Evolutionary conservation across 1,284 basidiomycete genomes (phyloP), one percentile per base, ranked within the genome.

Genomic region (Sparassis latifolia): DNA sequence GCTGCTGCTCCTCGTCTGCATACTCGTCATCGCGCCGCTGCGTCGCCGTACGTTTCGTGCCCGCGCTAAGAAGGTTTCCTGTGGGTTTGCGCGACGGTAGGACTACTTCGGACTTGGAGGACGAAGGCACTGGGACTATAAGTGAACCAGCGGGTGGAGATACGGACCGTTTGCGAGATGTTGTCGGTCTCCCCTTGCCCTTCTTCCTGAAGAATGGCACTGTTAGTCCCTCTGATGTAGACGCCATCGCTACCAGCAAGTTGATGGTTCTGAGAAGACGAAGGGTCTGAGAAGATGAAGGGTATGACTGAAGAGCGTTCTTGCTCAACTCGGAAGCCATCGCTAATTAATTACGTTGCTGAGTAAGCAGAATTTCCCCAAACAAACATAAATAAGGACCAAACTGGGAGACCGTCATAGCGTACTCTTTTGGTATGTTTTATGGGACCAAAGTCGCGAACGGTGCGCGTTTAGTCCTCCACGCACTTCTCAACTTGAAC

Each of bases 191-290:
- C 4, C 81, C 74, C 59, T 84, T 87, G 38, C 84, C 83, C 69
- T 92, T 94, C 69, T 92, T 94, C 69, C 88, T 94, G 75, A 95
- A 92, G 68, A 92, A 87, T 7, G 91, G 86, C 0, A 92, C 84
- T 44, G 74, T 79, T 5, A 77, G 59, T 51, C 69, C 60, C 52
- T 70, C 68, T 20, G 20, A 20, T 30, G 66, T 57, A 31, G 75
- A 71, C 10, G 70, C 65, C 63, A 78, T 73, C 33, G 20, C 4
- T 28, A 5, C 28, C 7, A 1, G 4, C 20, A 20, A 20, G 20
- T 20, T 20, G 20, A 20, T 20, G 3, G 4, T 32, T 1, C 29
- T 4, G 5, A n/a, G 20, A 7, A 10, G 6, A 27, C n/a, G 10
- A 9, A 27, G 3, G n/a, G 20, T 12, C 33, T 28, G 45, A 9